Base-by-base conservation (phyloP, 2,329 filamentous ascomycete species). In the Clarireedia sp. region DNA sequence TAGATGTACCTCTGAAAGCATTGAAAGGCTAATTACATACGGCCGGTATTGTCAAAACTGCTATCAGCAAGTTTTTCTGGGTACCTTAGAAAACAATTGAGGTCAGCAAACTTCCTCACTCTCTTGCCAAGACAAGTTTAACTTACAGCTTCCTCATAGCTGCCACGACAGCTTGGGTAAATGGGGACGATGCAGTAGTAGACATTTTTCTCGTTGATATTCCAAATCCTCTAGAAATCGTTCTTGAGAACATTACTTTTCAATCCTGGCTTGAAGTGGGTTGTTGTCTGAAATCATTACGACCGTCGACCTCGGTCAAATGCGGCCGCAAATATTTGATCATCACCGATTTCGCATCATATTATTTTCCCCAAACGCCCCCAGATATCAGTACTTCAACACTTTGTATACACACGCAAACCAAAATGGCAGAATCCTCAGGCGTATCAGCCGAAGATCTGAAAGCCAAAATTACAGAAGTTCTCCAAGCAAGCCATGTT, bases 1-100 rank as follows among this genome's bases (percentile, higher is more conserved):
- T 12, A 26, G 14, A 12, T 26, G 9, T 43, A 7, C n/a, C 2
- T 45, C 29, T 33, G 29, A 33, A 33, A 33, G 29, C 10, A 33
- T 12, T 33, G 29, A 14, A 33, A 33, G 9, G 29, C 33, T 37
- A 37, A 24, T 57, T 66, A 50, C 69, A 24, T 46, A 82, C 81
- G 70, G 54, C 94, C 94, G n/a, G 95, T 96, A 68, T 99, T 99
- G 70, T 99, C 94, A 80, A 91, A 99, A 62, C 87, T 84, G 64
- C 85, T 86, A 68, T 97, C 94, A 9, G 94, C 94, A 43, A 96
- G 77, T 58, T 83, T 83, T 68, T 95, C 89, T 0, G 94, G 94
- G 69, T 96, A 99, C 57, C 90, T 94, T 60, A 33, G 47, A 37
- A 51, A 36, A 21, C 21, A 29, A 50, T 23, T 16, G 14, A 8